Evolutionary conservation across 345 rosid species (phyloP), one percentile per base, ranked within the genome.

Genomic region (Balakata baccata): DNA sequence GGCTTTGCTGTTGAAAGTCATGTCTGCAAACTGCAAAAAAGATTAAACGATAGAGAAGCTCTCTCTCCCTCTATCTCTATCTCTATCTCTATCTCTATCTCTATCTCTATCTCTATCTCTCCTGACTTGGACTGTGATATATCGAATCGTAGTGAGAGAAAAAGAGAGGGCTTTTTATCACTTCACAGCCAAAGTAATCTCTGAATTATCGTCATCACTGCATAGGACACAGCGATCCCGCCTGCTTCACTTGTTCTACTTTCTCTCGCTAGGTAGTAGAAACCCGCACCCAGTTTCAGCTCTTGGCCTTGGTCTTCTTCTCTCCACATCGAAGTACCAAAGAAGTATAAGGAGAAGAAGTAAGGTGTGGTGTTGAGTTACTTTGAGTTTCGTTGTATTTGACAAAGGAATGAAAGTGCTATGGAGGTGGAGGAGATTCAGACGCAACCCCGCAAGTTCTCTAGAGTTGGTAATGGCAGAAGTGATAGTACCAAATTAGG

Each of bases 341-440:
- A 56, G 71, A 16, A 23, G 5, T 52, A 38, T 54, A 43, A n/a
- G n/a, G 10, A 71, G 68, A 66, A 73, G 56, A 37, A 80, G 70
- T 66, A 72, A 60, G 47, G 75, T 29, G 68, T 67, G 77, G 72
- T 46, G 75, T 71, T 77, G 7, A 0, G 7, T 43, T 7, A 10
- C 1, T 73, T 80, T 43, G 25, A 45, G 50, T 70, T n/a, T 68
- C 62, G 65, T 75, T 78, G 74, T n/a, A n/a, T 79, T 71, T n/a
- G 53, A 34, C 58, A 65, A 43, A 85, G 98, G 87, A 77, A 92
- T 92, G 98, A 90, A 88, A 87, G 85, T 85, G 84, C 75, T 81
- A 92, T 90, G 98, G 98, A 88, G 84, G 86, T 84, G 77, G 95
- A 89, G 75, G 92, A 88, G 82, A 89, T 83, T 85, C 90, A 86